Percentiles rank a stretch among this genome's conserved stretches.
phyloP scores from a whole-genome alignment of 345 rosid genomes.

The Laguncularia racemosa region DNA sequence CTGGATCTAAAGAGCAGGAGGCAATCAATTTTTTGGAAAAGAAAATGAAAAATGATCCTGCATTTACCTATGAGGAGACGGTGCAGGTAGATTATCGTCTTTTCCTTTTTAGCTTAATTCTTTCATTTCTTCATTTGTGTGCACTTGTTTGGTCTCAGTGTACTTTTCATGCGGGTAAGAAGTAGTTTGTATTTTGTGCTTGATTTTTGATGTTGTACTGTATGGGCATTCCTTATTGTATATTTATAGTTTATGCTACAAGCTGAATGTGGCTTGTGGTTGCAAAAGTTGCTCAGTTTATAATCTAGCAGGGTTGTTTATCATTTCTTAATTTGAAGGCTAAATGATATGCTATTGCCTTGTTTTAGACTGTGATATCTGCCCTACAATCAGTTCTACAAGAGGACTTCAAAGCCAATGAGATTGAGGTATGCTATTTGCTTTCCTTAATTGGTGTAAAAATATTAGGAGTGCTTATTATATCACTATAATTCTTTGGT shows the following conservation, averaged over 20 bases:
- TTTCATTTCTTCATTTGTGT: too few relatives aligned
- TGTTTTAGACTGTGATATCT: constrained; percentile 48
- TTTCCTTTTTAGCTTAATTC: neutral
- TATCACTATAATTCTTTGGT: too few relatives aligned
- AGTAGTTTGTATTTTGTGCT: too few relatives aligned
- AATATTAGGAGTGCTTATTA: too few relatives aligned
- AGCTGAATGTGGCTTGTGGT: too few relatives aligned
- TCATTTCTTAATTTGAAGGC: constrained; percentile 1
- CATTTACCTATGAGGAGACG: constrained; percentile 79
- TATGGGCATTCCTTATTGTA: too few relatives aligned
- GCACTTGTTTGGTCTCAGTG: too few relatives aligned
- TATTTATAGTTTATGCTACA: too few relatives aligned
- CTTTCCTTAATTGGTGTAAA: neutral
- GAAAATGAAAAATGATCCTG: constrained; percentile 95
- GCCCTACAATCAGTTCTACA: constrained; percentile 65
- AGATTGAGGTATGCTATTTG: constrained; percentile 44
- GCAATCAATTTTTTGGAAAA: constrained; percentile 98
- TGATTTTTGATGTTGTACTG: too few relatives aligned
- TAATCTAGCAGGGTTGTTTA: neutral
- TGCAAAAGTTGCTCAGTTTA: too few relatives aligned
- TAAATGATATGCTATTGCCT: neutral
- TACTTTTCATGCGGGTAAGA: too few relatives aligned
- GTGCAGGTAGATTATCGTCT: constrained; percentile 58
- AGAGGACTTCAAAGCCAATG: constrained; percentile 67
- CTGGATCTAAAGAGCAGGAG: constrained; percentile 97